A percentile compares a stretch with the other conserved stretches of the same genome.
Conservation (phyloP, 805 yeast species). For the Metschnikowia colocasiae region DNA sequence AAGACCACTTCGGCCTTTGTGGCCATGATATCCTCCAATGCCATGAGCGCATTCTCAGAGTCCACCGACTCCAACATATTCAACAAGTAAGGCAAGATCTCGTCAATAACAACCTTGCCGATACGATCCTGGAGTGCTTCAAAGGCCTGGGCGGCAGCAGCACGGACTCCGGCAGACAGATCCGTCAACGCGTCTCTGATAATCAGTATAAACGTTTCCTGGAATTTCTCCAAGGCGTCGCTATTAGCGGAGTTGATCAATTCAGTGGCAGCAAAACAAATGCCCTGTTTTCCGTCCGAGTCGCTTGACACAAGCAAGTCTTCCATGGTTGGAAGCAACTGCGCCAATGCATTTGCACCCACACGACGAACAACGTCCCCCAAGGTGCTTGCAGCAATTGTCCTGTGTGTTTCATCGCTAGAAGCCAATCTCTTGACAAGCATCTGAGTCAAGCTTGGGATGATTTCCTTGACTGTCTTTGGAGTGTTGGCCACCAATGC, state of each 20-base stretch:
- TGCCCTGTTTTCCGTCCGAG: conserved; percentile 90
- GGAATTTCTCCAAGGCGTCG: conserved; percentile 60
- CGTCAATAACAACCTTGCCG: conserved; percentile 85
- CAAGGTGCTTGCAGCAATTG: conserved; percentile 86
- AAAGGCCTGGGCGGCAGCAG: conserved; percentile 87
- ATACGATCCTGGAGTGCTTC: conserved; percentile 79
- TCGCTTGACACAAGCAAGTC: conserved; percentile 58
- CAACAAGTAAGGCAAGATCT: conserved; percentile 79
- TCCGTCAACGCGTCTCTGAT: conserved; percentile 80
- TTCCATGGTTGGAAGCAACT: conserved; percentile 80
- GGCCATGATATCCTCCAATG: conserved; percentile 88
- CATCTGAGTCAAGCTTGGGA: conserved; percentile 76
- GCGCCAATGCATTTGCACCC: conserved; percentile 81
- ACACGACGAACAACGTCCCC: conserved; percentile 95
- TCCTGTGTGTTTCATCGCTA: conserved; percentile 71
- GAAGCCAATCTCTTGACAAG: conserved; percentile 82
- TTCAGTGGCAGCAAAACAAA: conserved; percentile 88
- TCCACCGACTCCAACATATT: conserved; percentile 56
- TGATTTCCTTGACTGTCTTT: conserved; percentile 84
- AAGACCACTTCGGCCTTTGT: conserved; percentile 85
- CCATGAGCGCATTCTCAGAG: conserved; percentile 76
- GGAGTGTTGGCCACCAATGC: conserved; percentile 95
- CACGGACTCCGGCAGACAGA: conserved; percentile 68
- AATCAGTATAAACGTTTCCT: conserved; percentile 65
- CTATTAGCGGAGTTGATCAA: conserved; percentile 69